A percentile compares a stretch with the other conserved stretches of the same genome.
Evolutionary conservation across 1,284 basidiomycete species (phyloP).

Genomic region (Ustilago lituana): DNA sequence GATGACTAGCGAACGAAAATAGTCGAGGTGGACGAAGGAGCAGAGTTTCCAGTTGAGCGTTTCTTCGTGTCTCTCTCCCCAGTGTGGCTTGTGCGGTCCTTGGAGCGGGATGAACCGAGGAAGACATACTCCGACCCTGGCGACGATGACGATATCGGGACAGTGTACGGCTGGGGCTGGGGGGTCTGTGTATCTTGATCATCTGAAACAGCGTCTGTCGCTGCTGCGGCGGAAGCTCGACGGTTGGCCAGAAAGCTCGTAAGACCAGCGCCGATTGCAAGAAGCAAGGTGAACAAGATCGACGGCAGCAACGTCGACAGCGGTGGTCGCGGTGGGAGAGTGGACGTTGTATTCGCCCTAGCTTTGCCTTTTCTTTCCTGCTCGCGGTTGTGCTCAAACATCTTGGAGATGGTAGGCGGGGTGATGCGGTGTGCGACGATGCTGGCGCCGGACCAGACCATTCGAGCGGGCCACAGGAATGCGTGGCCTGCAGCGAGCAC

Average conservation of each 20-base stretch:
- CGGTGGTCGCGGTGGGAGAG: conserved; percentile 55
- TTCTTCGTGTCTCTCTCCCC: background rate
- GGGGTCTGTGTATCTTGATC: no score
- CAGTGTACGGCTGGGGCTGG: conserved; percentile 10
- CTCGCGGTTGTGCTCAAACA: conserved; percentile 12
- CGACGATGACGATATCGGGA: background rate
- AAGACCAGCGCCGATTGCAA: conserved; percentile 54
- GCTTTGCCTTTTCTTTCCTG: conserved; percentile 4
- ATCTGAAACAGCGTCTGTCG: no score
- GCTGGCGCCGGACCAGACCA: conserved; percentile 25
- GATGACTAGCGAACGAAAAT: background rate
- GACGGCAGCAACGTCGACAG: conserved; percentile 54
- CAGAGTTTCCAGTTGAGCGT: background rate
- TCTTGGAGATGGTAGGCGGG: conserved; percentile 11
- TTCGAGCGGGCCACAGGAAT: conserved; percentile 29
- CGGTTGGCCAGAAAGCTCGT: conserved; percentile 40
- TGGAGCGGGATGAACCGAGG: background rate
- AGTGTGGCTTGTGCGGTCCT: background rate
- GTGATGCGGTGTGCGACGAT: conserved; percentile 21
- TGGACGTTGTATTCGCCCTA: conserved; percentile 4
- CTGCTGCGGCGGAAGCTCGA: conserved; percentile 13
- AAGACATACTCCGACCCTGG: conserved; percentile 16
- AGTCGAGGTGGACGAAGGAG: background rate
- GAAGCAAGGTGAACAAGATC: conserved; percentile 55
- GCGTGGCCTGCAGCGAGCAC: conserved; percentile 10